These are phyloP conservation scores for Xylaria polymorpha DNA, from an alignment of 2,329 filamentous ascomycete genomes.

Conservation along the genomic window DNA sequence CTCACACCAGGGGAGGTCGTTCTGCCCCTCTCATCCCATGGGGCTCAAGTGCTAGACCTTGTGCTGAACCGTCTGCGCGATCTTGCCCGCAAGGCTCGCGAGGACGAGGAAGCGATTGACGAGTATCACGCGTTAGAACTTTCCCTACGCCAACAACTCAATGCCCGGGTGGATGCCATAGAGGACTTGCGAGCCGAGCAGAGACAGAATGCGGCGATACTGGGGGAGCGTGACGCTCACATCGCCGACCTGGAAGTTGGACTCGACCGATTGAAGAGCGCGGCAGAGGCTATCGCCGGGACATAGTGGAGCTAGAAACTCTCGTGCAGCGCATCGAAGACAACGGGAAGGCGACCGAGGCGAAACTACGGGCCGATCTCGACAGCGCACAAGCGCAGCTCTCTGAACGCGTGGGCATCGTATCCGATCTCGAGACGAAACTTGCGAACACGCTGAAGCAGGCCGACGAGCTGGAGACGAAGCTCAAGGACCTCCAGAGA, in stretches of 20 bases:
- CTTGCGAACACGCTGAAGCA: constrained; percentile 57
- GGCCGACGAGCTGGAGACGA: constrained; percentile 42
- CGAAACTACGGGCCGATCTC: constrained; percentile 51
- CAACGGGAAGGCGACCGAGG: constrained; percentile 50
- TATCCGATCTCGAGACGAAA: constrained; percentile 58
- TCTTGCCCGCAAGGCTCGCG: constrained; percentile 59
- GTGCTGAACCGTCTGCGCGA: constrained; percentile 63
- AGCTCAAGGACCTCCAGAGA: constrained; percentile 54
- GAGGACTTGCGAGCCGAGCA: constrained; percentile 60
- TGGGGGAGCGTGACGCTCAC: constrained; percentile 54
- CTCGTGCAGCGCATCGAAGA: constrained; percentile 63
- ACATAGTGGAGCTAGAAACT: constrained; percentile 64
- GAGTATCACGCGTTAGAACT: constrained; percentile 69
- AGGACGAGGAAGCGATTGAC: constrained; percentile 66
- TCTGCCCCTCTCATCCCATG: constrained; percentile 63
- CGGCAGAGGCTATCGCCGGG: constrained; percentile 64
- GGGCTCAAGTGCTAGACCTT: constrained; percentile 67
- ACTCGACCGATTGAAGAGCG: constrained; percentile 62
- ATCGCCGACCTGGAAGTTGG: constrained; percentile 62
- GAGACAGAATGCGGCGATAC: constrained; percentile 45
- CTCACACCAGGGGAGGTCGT: constrained; percentile 68
- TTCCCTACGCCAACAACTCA: constrained; percentile 67
- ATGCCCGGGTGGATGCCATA: constrained; percentile 63
- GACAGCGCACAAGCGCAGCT: constrained; percentile 52
- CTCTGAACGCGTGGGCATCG: constrained; percentile 46